Base-by-base conservation (phyloP, 441 rosid species). In the Pelargonium myrrhifolium region DNA sequence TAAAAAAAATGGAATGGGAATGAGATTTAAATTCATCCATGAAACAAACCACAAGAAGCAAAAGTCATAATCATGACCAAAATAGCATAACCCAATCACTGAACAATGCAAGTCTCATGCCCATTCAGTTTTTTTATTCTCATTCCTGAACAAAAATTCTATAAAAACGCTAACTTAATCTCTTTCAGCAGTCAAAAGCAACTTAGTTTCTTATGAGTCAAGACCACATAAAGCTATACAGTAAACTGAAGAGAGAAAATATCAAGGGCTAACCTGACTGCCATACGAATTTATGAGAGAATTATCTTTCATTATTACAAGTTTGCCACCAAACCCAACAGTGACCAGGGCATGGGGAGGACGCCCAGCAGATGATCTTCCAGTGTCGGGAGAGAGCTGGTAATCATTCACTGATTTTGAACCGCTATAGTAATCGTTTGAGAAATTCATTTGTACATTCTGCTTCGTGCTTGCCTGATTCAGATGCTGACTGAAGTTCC, bases 271-370 rank as follows among this genome's bases (percentile, higher is more conserved):
- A 82, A 94, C 99, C 99, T 90, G 96, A 74, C 74, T 80, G 70
- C 86, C 88, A 76, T 81, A 83, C 65, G 97, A 79, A 63, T 74
- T 83, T 62, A 78, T 89, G n/a, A 76, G 72, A 68, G 85, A 79
- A 68, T 49, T 31, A 77, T 63, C 87, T 81, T 85, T 92, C 90
- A 90, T 85, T 22, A 95, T 85, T 70, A 92, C 63, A 65, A 95
- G 86, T 76, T 89, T 95, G 64, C 99, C 99, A 49, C 99, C 98
- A 83, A 95, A 95, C 47, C 98, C 99, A 82, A 95, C 90, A 70
- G 82, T 76, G 75, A 90, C 89, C 77, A 92, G 81, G 20, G 95
- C 89, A 83, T 92, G 97, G 37, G 96, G 84, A 70, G 98, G 99
- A 71, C 99, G 98, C 56, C 96, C 95, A 75, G 88, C 96, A 69